Base-by-base conservation (phyloP, 2,329 filamentous ascomycete species). In the Neobulgaria alba region DNA sequence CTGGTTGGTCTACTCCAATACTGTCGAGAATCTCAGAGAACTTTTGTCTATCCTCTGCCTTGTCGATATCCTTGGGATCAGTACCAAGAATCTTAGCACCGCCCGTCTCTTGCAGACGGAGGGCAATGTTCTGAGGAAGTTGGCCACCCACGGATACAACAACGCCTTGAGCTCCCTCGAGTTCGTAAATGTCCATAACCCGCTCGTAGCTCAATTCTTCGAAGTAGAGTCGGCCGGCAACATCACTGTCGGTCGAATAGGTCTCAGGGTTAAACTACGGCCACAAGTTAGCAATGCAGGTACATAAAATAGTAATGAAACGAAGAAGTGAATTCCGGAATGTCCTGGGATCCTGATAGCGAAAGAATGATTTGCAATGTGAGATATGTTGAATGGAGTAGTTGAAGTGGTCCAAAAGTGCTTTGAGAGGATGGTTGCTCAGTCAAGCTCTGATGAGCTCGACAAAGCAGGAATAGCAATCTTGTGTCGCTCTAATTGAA, bases 121-220 rank as follows among this genome's bases (percentile, higher is more conserved):
- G 80, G 3, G 92, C 92, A 59, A 96, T 95, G 69, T 96, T 96
- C 67, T 98, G 92, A 2, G 92, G 89, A 45, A 96, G 76, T 66
- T 98, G 92, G 32, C 92, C 92, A 59, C 92, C 92, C 9, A 96
- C 88, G 44, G 88, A 95, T 5, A 96, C 90, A 3, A 96, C 89
- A 18, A 96, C 87, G 54, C 89, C 90, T 39, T 72, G 78, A 5
- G 89, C 81, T 43, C 71, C 70, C 65, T 96, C 92, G 12, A 96
- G 75, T 64, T 96, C 92, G 62, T 95, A 95, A 51, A 96, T 96
- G 63, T 98, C 92, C 87, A 96, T 94, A 8, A 96, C 90, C 14
- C 42, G 15, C 68, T 96, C 92, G 61, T 95, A 96, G 64, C 83
- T 92, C 40, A 96, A 67, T 65, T 98, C 92, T 56, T 96, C 92